Evolutionary conservation across 768 basidiomycete genomes (phyloP), one percentile per base, ranked within the genome.

Genomic region (Pseudohyphozyma bogoriensis): DNA sequence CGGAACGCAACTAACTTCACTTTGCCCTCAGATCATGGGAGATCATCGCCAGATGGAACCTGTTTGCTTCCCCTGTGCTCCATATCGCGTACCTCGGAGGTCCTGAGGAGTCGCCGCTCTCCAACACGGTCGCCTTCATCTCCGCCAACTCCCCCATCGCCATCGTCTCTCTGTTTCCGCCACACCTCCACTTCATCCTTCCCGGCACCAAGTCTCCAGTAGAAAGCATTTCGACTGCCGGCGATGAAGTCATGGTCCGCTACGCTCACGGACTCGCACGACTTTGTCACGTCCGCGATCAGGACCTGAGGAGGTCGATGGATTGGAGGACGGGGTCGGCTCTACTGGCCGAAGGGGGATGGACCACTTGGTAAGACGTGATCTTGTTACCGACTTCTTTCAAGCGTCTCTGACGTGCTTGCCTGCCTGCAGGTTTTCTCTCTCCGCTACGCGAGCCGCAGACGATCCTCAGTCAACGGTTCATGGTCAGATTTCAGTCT

Each of bases 241-340:
- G 79, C 20, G 80, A 85, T 56, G 84, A 87, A 59, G 72, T 95
- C 32, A 70, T 95, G 54, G 74, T 92, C 9, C 73, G 85, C 2
- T 96, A 96, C 72, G 77, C 77, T 4, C 83, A 87, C 62, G 83
- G 81, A 3, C 81, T 84, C 56, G 87, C 86, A 1, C 78, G 95
- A 44, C 74, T 92, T 3, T 99, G 95, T 90, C 88, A 96, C 68
- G 76, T 84, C 20, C 81, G 82, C 62, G 85, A 84, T 0, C 80
- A 80, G 58, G 91, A 95, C 68, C 85, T 97, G 67, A 81, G 89
- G 79, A 76, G 93, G 51, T 87, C 89, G 0, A 87, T 87, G 80
- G 79, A 79, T 8, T 66, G 77, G 11, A 85, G 85, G 44, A 90
- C 86, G 70, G 89, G 85, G 0, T 80, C 82, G 52, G 89, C 89